phyloP scores from a whole-genome alignment of 1,284 basidiomycete genomes.

The Athelia psychrophila region DNA sequence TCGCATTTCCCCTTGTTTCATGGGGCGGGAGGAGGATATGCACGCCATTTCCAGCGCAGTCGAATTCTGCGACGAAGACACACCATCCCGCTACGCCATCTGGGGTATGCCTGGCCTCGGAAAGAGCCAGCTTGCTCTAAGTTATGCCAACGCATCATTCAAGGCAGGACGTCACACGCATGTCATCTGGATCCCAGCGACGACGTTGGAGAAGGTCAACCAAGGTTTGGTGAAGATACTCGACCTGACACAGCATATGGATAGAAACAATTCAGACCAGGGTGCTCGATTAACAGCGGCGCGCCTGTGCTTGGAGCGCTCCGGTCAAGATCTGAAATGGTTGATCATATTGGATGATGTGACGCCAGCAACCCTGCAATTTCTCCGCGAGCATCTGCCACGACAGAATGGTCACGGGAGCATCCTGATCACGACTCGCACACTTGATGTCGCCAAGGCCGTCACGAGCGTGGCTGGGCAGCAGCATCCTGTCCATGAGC shows the following conservation, averaged over 20 bases:
- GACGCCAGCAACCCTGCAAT: background rate
- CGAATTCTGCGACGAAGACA: background rate
- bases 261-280: background rate
- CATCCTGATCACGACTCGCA: background rate
- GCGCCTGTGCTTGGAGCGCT: background rate
- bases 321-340: background rate
- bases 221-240: background rate
- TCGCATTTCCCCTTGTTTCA: background rate
- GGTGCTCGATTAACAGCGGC: background rate
- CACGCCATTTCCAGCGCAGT: background rate
- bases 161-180: background rate
- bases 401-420: background rate
- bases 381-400: background rate
- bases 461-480: background rate
- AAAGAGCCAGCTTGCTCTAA: background rate
- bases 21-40: background rate
- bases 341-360: background rate
- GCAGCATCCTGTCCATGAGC: too few species aligned
- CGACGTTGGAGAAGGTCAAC: background rate
- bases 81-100: background rate
- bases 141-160: background rate
- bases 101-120: background rate
- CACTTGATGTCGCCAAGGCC: too few species aligned
- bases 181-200: background rate
- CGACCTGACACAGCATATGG: background rate